phyloP scores from a whole-genome alignment of 495 filamentous ascomycete species.

The Talaromyces stipitatus region DNA sequence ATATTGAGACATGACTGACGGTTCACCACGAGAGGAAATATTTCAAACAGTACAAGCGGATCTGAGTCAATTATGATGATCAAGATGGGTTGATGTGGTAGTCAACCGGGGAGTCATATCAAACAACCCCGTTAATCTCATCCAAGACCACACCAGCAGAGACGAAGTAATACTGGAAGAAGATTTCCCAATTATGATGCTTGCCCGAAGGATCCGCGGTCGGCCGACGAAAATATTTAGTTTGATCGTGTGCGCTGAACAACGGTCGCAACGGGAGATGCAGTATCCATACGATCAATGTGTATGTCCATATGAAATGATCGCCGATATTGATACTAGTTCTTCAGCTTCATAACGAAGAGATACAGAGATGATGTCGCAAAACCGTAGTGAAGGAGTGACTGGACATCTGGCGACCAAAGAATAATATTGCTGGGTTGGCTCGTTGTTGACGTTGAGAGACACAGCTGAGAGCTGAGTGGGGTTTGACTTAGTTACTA shows the following conservation, averaged over 20 bases:
- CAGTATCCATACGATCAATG: neutral
- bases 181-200: neutral
- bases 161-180: neutral
- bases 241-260: neutral
- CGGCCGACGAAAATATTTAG: neutral
- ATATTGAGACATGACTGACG: constrained; percentile 38
- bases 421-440: neutral
- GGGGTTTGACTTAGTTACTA: neutral
- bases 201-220: neutral
- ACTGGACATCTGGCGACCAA: neutral
- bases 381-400: neutral
- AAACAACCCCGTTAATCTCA: neutral
- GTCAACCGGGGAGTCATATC: neutral
- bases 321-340: neutral
- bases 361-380: neutral
- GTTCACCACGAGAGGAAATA: neutral
- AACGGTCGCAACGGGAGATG: neutral
- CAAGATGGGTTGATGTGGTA: neutral
- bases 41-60: neutral
- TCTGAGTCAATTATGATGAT: neutral
- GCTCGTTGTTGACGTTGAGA: neutral
- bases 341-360: neutral
- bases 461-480: neutral
- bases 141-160: neutral
- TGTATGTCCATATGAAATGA: neutral